These are phyloP conservation scores for Pseudozyma flocculosa DNA, from an alignment of 1,284 basidiomycete species.

Conservation along the genomic window DNA sequence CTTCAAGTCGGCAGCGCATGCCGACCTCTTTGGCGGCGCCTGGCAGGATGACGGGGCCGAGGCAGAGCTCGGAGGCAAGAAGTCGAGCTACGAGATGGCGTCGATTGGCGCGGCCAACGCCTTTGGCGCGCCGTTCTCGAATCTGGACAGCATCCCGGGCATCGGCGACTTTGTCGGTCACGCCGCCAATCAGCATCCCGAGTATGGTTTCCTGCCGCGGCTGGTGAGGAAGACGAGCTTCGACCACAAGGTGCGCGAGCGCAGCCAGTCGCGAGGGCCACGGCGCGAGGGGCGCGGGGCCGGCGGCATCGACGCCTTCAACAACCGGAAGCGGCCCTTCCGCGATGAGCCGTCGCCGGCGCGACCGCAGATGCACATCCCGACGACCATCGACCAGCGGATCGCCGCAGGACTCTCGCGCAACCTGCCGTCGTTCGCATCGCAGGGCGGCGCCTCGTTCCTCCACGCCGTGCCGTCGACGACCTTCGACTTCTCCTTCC, in stretches of 20 bases:
- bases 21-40: conserved; percentile 44
- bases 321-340: conserved; percentile 50
- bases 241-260: conserved; percentile 55
- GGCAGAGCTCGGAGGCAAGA: conserved; percentile 14
- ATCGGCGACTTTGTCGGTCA: conserved; percentile 54
- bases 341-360: conserved; percentile 49
- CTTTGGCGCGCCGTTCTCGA: conserved; percentile 43
- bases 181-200: conserved; percentile 54
- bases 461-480: conserved; percentile 38
- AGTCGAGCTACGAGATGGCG: conserved; percentile 40
- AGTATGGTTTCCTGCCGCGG: conserved; percentile 56
- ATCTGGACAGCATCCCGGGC: conserved; percentile 53
- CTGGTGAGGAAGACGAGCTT: conserved; percentile 57
- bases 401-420: conserved; percentile 55
- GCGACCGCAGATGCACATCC: conserved; percentile 36
- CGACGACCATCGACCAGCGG: conserved; percentile 50
- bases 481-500: conserved; percentile 47
- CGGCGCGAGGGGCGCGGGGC: conserved; percentile 26
- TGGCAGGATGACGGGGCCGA: conserved; percentile 18
- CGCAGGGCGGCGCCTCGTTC: conserved; percentile 18
- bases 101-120: conserved; percentile 47
- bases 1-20: conserved; percentile 45
- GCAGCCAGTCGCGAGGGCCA: conserved; percentile 48
- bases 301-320: conserved; percentile 16
- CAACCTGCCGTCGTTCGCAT: conserved; percentile 37